These are phyloP conservation scores for Fibroporia radiculosa DNA, from an alignment of 768 basidiomycete genomes.

Conservation along the genomic window DNA sequence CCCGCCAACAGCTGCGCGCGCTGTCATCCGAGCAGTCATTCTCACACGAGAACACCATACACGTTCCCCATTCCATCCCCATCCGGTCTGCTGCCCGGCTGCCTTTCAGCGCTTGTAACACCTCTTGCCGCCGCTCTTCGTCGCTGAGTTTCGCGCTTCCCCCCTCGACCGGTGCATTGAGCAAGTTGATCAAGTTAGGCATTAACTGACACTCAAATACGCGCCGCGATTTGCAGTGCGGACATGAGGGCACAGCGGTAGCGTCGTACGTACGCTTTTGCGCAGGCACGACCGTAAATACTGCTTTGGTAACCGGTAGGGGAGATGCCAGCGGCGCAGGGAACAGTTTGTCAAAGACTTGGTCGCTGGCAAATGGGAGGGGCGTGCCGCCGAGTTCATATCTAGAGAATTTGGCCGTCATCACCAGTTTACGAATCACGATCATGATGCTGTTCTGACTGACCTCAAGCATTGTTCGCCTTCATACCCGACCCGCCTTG, in stretches of 20 bases:
- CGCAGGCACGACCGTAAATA: slow-evolving; percentile 43
- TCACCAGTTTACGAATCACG: neutral
- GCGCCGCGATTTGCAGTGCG: slow-evolving; percentile 54
- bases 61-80: slow-evolving; percentile 95
- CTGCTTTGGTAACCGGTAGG: slow-evolving; percentile 49
- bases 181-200: slow-evolving; percentile 84
- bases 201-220: slow-evolving; percentile 93
- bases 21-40: slow-evolving; percentile 48
- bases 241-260: slow-evolving; percentile 52
- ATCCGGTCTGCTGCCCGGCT: slow-evolving; percentile 33
- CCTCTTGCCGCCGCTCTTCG: slow-evolving; percentile 58
- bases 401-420: slow-evolving; percentile 29
- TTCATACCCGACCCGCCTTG: slow-evolving; percentile 58
- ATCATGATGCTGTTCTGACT: slow-evolving; percentile 17
- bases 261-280: slow-evolving; percentile 48
- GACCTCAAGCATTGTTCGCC: slow-evolving; percentile 86
- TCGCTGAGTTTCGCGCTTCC: slow-evolving; percentile 38
- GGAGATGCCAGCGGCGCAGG: slow-evolving; percentile 38
- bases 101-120: slow-evolving; percentile 49
- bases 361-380: slow-evolving; percentile 78
- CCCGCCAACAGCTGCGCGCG: slow-evolving; percentile 49
- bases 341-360: slow-evolving; percentile 68
- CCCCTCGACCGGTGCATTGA: slow-evolving; percentile 32
- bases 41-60: slow-evolving; percentile 82
- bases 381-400: slow-evolving; percentile 87